Base-by-base conservation (phyloP, 176 grass and related monocot genomes). In the Dendrocalamus sinicus region DNA sequence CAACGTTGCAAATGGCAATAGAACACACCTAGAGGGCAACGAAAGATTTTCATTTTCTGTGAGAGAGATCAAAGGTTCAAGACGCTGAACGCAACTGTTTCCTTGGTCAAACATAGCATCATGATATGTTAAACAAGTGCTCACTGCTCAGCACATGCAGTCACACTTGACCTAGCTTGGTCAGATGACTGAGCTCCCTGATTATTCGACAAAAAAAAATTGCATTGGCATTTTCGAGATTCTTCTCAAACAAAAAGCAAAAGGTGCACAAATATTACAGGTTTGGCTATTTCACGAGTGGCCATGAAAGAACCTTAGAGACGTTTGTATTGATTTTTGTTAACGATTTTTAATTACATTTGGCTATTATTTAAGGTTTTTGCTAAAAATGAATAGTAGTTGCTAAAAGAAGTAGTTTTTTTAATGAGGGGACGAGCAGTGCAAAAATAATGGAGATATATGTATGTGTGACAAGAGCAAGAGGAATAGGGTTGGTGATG, bases 51-150 rank as follows among this genome's bases (percentile, higher is more conserved):
- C 44, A n/a, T 71, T 43, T 44, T 82, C 45, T 62, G 46, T 2
- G 55, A 22, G 81, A n/a, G 39, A 72, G 20, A 82, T 46, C 68
- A 47, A 35, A 19, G 17, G 60, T 59, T 11, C 39, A 46, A 9
- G 12, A 20, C 23, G 71, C 81, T 70, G 83, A 76, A 81, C 12
- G 44, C 5, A 52, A n/a, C 67, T 24, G 73, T 32, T 43, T 41
- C 58, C 3, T 12, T 30, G 43, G 89, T 87, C 89, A 87, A 91
- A 84, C 23, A 62, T 53, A 54, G 32, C 75, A 72, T 40, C 50
- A 19, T 43, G 19, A 15, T 22, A 26, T 17, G 26, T 67, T 26
- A 64, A 82, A 59, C 22, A 72, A 67, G 9, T 41, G 20, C 14
- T 40, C 10, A 59, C 6, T 48, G 11, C 14, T 58, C 24, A 12